Evolutionary conservation across 2,329 filamentous ascomycete species (phyloP).

Genomic region (Tolypocladium endophyticum): DNA sequence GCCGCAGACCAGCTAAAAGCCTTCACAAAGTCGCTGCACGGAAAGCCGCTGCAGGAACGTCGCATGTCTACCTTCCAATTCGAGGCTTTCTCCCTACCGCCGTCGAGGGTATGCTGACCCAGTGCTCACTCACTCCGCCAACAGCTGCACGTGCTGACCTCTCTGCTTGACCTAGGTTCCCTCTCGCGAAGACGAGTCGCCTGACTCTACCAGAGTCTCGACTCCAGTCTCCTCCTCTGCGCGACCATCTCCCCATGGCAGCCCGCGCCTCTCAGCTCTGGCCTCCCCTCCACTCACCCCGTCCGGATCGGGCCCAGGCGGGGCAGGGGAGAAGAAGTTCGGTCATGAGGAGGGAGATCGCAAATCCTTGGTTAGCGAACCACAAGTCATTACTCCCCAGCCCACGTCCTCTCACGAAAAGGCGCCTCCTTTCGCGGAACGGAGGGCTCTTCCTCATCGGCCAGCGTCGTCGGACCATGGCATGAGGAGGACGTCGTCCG

Average conservation of each 20-base stretch:
- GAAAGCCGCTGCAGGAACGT: slow-evolving; percentile 66
- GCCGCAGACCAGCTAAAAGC: slow-evolving; percentile 57
- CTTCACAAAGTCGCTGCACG: slow-evolving; percentile 62
- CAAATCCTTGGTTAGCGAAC: slow-evolving; percentile 26
- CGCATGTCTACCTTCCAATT: slow-evolving; percentile 82
- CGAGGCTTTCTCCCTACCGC: slow-evolving; percentile 80
- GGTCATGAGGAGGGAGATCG: slow-evolving; percentile 23
- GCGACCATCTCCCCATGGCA: slow-evolving; percentile 55
- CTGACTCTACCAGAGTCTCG: slow-evolving; percentile 51
- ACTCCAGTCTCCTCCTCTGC: slow-evolving; percentile 57
- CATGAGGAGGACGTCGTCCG: slow-evolving; percentile 30
- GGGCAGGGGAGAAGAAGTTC: slow-evolving; percentile 15
- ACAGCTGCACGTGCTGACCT: background rate
- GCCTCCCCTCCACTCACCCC: slow-evolving; percentile 87
- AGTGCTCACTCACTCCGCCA: slow-evolving; percentile 1
- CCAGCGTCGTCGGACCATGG: slow-evolving; percentile 30
- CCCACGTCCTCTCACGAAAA: slow-evolving; percentile 48
- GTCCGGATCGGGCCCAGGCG: slow-evolving; percentile 51
- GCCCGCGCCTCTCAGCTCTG: slow-evolving; percentile 58
- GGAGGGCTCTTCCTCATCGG: slow-evolving; percentile 29
- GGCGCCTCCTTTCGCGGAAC: slow-evolving; percentile 28
- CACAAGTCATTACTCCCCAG: slow-evolving; percentile 55
- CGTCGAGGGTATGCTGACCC: slow-evolving; percentile 58
- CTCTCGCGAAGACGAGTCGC: slow-evolving; percentile 49
- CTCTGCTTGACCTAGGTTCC: slow-evolving; percentile 32